These are phyloP conservation scores for Cordia subcordata DNA, from an alignment of 257 asterid genomes.

Conservation along the genomic window DNA sequence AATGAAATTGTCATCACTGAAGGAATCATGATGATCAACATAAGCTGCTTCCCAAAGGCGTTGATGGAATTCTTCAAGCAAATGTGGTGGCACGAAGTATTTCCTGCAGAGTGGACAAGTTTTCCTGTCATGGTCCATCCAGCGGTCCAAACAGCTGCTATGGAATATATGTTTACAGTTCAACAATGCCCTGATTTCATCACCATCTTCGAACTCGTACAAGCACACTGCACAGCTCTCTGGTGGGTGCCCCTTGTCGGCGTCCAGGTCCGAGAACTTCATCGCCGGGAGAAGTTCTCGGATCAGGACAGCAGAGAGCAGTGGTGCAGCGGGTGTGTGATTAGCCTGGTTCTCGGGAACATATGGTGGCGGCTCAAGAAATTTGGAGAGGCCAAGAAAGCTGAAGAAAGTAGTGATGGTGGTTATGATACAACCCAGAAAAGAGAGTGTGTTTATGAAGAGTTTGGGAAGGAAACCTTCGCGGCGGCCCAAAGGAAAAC, in stretches of 20 bases:
- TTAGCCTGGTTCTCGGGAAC: conserved; percentile 9
- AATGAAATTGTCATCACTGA: conserved; percentile 6
- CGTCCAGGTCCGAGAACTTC: conserved; percentile 10
- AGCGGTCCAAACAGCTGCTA: conserved; percentile 27
- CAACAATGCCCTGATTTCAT: conserved; percentile 29
- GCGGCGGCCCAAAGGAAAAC: conserved; percentile 23
- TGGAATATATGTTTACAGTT: conserved; percentile 33
- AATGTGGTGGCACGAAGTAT: conserved; percentile 20
- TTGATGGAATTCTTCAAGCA: conserved; percentile 22
- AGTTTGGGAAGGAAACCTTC: conserved; percentile 22
- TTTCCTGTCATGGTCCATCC: no score
- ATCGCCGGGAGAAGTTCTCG: conserved; percentile 23
- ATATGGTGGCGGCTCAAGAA: conserved; percentile 14
- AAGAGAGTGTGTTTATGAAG: conserved; percentile 12
- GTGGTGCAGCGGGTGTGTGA: conserved; percentile 5
- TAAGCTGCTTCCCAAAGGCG: conserved; percentile 19
- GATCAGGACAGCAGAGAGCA: conserved; percentile 23
- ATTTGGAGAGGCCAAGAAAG: conserved; percentile 23
- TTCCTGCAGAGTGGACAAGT: conserved; percentile 32
- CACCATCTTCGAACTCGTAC: conserved; percentile 25
- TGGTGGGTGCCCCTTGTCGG: conserved; percentile 11
- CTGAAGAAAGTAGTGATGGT: conserved; percentile 6
- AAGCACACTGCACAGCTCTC: conserved; percentile 26
- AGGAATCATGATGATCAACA: conserved; percentile 1
- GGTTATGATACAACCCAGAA: conserved; percentile 15